These are phyloP conservation scores for Karstenula rhodostoma DNA, from an alignment of 2,329 filamentous ascomycete species.

Conservation along the genomic window DNA sequence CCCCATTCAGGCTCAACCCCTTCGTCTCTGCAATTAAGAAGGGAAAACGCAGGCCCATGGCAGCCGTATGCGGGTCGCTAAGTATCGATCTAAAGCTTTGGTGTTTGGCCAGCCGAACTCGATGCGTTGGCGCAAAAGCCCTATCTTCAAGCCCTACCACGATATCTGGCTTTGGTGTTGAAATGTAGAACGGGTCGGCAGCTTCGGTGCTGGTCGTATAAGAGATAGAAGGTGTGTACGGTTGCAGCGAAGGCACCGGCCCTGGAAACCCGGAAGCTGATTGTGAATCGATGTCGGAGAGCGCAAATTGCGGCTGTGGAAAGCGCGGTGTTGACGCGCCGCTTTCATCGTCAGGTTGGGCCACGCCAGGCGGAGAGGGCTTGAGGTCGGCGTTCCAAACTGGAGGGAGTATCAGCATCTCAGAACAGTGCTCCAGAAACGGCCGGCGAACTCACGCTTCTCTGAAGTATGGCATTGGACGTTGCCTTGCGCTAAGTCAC, in stretches of 20 bases:
- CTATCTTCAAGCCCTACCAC: not conserved
- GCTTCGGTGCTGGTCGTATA: conserved; percentile 28
- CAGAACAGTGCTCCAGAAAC: not conserved
- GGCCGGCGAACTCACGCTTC: conserved; percentile 20
- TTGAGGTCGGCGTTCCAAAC: conserved; percentile 28
- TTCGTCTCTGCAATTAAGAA: conserved; percentile 28
- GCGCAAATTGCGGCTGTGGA: conserved; percentile 10
- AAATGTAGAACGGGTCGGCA: conserved; percentile 29
- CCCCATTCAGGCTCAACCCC: conserved; percentile 22
- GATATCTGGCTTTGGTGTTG: conserved; percentile 29
- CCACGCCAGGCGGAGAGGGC: conserved; percentile 20
- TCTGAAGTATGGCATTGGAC: conserved; percentile 25
- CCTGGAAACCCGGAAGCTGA: too few relatives aligned
- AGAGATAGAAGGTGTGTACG: conserved; percentile 22
- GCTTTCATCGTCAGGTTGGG: conserved; percentile 15
- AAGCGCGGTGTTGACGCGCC: conserved; percentile 13
- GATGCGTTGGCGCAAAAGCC: conserved; percentile 16
- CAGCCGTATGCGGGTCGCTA: conserved; percentile 26
- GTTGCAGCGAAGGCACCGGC: conserved; percentile 23
- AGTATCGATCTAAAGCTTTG: conserved; percentile 21
- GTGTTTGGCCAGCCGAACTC: conserved; percentile 18
- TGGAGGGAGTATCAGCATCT: conserved; percentile 10
- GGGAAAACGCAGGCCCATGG: conserved; percentile 28
- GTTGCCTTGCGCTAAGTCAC: conserved; percentile 17
- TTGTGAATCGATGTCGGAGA: too few relatives aligned